A percentile compares a stretch with the other conserved stretches of the same genome.
Conservation (phyloP, 495 filamentous ascomycete genomes). For the Penicillium desertorum region DNA sequence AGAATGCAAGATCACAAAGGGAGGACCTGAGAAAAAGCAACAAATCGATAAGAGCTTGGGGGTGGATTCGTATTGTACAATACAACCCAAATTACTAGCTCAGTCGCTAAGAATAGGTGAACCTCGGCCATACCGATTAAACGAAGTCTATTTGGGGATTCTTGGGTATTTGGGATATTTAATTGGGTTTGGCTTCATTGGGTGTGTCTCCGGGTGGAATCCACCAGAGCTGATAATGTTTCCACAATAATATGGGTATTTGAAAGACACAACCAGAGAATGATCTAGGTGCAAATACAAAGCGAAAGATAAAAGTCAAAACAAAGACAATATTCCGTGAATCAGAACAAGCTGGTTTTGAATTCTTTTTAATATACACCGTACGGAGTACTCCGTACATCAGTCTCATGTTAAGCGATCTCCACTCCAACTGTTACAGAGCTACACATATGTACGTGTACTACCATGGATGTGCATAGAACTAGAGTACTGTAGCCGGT, state of each 20-base stretch:
- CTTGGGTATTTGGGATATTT: background rate
- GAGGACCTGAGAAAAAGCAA: conserved; percentile 9
- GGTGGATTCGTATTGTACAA: conserved; percentile 11
- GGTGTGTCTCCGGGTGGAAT: conserved; percentile 10
- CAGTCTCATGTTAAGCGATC: conserved; percentile 5
- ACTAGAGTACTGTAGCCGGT: background rate
- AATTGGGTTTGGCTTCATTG: conserved; percentile 6
- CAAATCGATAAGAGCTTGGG: conserved; percentile 16
- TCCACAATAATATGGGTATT: background rate
- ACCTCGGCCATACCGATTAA: conserved; percentile 7
- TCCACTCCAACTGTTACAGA: background rate
- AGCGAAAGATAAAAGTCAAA: background rate
- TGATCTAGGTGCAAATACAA: too few species aligned
- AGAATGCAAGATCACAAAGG: conserved; percentile 11
- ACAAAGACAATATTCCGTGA: background rate
- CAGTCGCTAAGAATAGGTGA: conserved; percentile 14
- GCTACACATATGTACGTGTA: background rate
- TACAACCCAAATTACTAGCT: conserved; percentile 14
- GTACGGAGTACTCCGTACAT: too few species aligned
- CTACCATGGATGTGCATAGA: background rate
- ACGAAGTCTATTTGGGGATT: background rate
- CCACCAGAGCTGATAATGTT: conserved; percentile 4
- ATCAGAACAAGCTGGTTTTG: background rate
- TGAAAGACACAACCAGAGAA: too few species aligned
- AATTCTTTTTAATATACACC: background rate